Percentiles rank a stretch among this genome's conserved stretches.
Evolutionary conservation across 441 rosid genomes (phyloP).

Genomic region (Raphanus hybrid): DNA sequence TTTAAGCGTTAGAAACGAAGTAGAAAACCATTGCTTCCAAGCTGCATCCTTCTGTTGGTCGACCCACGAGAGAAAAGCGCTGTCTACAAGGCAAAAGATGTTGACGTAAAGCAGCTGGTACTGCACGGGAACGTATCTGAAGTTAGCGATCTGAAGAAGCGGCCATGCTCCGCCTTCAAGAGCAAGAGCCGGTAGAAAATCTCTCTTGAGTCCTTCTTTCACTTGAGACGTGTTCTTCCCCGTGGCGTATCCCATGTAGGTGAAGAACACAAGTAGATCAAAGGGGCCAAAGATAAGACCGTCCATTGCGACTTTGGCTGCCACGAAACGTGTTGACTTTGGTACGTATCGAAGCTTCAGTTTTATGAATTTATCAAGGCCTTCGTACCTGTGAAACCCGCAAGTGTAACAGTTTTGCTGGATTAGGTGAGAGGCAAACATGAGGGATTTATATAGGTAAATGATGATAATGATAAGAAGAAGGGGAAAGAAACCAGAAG

Average conservation of each 20-base stretch:
- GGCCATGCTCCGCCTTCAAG: conserved; percentile 96
- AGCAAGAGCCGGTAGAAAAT: conserved; percentile 88
- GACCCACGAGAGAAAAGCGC: conserved; percentile 87
- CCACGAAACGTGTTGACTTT: conserved; percentile 72
- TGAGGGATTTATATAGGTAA: conserved; percentile 8
- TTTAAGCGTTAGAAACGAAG: conserved; percentile 56
- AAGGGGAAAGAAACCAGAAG: conserved; percentile 68
- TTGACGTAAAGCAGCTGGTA: conserved; percentile 97
- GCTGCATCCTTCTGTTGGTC: conserved; percentile 97
- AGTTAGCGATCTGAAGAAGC: conserved; percentile 84
- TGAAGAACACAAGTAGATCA: conserved; percentile 84
- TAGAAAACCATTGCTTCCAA: conserved; percentile 91
- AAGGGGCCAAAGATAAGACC: conserved; percentile 87
- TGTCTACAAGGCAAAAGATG: conserved; percentile 89
- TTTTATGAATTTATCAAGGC: conserved; percentile 78
- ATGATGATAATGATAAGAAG: conserved; percentile 4
- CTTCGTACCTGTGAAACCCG: conserved; percentile 71
- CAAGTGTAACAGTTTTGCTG: not conserved
- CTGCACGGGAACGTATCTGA: conserved; percentile 84
- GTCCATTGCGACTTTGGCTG: conserved; percentile 89
- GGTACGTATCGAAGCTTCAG: conserved; percentile 69
- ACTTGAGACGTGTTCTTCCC: conserved; percentile 77
- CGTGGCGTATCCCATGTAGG: conserved; percentile 86
- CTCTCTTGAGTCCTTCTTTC: conserved; percentile 89
- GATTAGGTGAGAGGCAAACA: not conserved